Conservation (phyloP, 768 basidiomycete species). For the Kwoniella europaea region DNA sequence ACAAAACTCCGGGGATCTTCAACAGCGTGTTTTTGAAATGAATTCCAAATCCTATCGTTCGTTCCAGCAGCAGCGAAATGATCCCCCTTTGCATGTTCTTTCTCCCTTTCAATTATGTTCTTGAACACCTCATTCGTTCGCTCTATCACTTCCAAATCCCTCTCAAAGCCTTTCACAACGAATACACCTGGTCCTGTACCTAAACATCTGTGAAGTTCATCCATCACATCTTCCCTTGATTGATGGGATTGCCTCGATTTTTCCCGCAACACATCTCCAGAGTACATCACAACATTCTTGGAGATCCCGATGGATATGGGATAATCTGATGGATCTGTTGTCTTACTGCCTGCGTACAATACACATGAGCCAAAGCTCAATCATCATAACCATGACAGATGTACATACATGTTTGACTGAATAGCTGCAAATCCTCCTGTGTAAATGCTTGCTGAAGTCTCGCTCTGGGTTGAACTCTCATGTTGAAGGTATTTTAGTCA, state of each 20-base stretch:
- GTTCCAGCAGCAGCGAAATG: conserved; percentile 18
- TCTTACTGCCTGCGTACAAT: conserved; percentile 12
- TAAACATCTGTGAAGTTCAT: conserved; percentile 20
- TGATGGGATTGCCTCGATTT: neutral
- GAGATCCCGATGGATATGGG: conserved; percentile 5
- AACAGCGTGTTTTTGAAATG: conserved; percentile 20
- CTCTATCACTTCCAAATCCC: conserved; percentile 8
- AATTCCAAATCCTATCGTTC: conserved; percentile 16
- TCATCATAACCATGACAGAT: neutral
- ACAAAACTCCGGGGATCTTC: conserved; percentile 15
- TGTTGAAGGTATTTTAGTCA: neutral
- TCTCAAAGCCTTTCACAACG: conserved; percentile 14
- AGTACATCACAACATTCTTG: conserved; percentile 16
- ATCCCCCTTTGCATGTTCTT: neutral
- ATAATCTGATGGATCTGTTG: conserved; percentile 4
- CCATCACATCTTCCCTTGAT: conserved; percentile 9
- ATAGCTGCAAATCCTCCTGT: neutral
- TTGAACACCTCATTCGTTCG: neutral
- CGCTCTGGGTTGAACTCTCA: neutral
- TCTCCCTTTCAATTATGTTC: neutral
- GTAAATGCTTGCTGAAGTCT: neutral
- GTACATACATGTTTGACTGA: conserved; percentile 2
- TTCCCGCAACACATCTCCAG: neutral
- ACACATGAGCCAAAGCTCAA: neutral
- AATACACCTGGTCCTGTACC: conserved; percentile 28